Percentiles rank a stretch among this genome's conserved stretches.
phyloP scores from a whole-genome alignment of 164 flowering plant species.

The Berberis thunbergii region DNA sequence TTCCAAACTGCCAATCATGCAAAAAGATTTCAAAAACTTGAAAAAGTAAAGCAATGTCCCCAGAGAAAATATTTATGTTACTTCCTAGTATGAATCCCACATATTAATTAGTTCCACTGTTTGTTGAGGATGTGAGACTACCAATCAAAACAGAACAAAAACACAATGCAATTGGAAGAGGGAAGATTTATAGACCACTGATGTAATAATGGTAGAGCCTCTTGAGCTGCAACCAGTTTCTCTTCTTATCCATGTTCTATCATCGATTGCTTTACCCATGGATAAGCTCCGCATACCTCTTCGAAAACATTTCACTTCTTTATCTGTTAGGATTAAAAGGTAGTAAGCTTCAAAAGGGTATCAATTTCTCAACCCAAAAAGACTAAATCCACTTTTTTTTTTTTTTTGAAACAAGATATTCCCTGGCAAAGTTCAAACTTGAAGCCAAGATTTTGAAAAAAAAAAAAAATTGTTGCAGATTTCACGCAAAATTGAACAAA shows the following conservation, averaged over 20 bases:
- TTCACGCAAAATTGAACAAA: no score
- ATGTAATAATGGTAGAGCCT: slow-evolving; percentile 21
- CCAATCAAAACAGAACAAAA: background rate
- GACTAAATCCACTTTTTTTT: no score
- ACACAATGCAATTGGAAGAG: background rate
- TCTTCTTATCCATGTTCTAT: slow-evolving; percentile 16
- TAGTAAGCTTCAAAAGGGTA: background rate
- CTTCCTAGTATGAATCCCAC: background rate
- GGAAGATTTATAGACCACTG: slow-evolving; percentile 38
- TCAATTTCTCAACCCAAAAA: background rate
- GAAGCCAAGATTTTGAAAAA: background rate
- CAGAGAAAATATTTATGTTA: background rate
- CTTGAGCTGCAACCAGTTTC: slow-evolving; percentile 9
- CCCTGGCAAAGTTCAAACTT: no score
- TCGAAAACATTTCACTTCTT: slow-evolving; percentile 20
- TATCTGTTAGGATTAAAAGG: slow-evolving; percentile 27
- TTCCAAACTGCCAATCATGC: slow-evolving; percentile 45
- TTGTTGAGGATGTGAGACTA: background rate
- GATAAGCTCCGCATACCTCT: slow-evolving; percentile 27
- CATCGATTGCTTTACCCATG: slow-evolving; percentile 12
- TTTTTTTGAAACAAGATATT: no score
- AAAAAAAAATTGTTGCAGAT: background rate
- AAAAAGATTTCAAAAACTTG: background rate
- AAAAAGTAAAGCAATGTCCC: no score
- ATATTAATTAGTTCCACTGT: background rate